Base-by-base conservation (phyloP, 805 yeast species). In the Pichia cephalocereana region DNA sequence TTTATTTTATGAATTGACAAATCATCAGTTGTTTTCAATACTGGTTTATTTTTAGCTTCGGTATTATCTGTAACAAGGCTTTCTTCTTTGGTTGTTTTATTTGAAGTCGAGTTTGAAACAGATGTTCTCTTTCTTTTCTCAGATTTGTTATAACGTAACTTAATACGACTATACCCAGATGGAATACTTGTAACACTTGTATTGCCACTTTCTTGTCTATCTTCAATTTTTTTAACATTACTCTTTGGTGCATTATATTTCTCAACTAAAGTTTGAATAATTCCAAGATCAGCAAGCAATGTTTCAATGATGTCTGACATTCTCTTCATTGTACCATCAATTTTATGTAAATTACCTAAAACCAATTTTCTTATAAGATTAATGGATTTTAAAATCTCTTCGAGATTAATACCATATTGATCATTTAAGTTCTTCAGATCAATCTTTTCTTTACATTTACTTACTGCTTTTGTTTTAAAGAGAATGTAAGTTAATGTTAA, bases 221-320 rank as follows among this genome's bases (percentile, higher is more conserved):
- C 61, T 42, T 62, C 67, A 41, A 61, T 63, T 30, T 58, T 58
- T 41, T 56, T 55, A 12, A 58, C 67, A 49, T 54, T 62, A 43
- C 66, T 62, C 26, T 61, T 54, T 8, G 57, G 51, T 7, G 67
- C 66, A 45, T 52, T 46, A 43, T 50, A 65, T n/a, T 61, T 62
- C 27, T 51, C 54, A 17, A 62, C 65, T 15, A 66, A 47, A 3
- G 60, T 46, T 30, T 59, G 57, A 45, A 63, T 61, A 23, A 71
- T 62, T 36, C 75, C 75, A 12, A 72, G 54, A 55, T 72, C 76
- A 42, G 66, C 67, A 32, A 68, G 55, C 19, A 72, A 55, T 2
- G 73, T 70, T 46, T 70, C 71, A 30, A 69, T 63, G 17, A 71
- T 67, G 52, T 71, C 75, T 47, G 70, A 63, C 42, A 70, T 65